A percentile compares a stretch with the other conserved stretches of the same genome.
phyloP scores from a whole-genome alignment of 352 stramenopile species.

The Pythium chondricola region DNA sequence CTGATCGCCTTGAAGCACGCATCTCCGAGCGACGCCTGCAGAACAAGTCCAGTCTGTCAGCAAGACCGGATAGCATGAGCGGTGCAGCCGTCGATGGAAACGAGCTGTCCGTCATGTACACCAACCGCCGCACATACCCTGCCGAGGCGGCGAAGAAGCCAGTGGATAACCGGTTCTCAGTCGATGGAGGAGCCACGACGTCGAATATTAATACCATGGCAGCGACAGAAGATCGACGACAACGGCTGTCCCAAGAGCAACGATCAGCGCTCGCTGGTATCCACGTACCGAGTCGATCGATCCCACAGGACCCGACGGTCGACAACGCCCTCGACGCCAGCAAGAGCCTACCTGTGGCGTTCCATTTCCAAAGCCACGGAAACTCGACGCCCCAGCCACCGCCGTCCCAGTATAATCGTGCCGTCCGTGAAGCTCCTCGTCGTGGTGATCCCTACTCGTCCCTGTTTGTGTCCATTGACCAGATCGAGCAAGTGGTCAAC shows the following conservation, averaged over 20 bases:
- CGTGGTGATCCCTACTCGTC: slow-evolving; percentile 25
- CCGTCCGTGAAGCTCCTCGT: background rate
- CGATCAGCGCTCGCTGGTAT: background rate
- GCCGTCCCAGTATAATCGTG: background rate
- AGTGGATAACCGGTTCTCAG: slow-evolving; percentile 35
- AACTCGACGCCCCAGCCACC: background rate
- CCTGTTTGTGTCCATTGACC: slow-evolving; percentile 38
- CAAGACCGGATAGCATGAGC: slow-evolving; percentile 25
- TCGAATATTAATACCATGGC: background rate
- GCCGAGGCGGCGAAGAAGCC: slow-evolving; percentile 50
- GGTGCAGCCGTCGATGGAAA: slow-evolving; percentile 19
- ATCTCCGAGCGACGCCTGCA: slow-evolving; percentile 49
- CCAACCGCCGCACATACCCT: slow-evolving; percentile 58
- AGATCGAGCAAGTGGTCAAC: slow-evolving; percentile 59
- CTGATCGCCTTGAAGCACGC: slow-evolving; percentile 56
- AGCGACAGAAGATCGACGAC: background rate
- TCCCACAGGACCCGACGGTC: slow-evolving; percentile 14
- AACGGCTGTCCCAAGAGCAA: background rate
- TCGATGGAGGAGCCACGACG: slow-evolving; percentile 13
- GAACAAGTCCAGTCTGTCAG: slow-evolving; percentile 13
- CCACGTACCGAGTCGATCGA: background rate
- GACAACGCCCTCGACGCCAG: slow-evolving; percentile 14
- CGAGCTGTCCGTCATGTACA: slow-evolving; percentile 46
- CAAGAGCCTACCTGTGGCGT: slow-evolving; percentile 39
- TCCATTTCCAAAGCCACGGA: slow-evolving; percentile 43